These are phyloP conservation scores for Pistacia integerrima DNA, from an alignment of 345 rosid genomes.

Conservation along the genomic window DNA sequence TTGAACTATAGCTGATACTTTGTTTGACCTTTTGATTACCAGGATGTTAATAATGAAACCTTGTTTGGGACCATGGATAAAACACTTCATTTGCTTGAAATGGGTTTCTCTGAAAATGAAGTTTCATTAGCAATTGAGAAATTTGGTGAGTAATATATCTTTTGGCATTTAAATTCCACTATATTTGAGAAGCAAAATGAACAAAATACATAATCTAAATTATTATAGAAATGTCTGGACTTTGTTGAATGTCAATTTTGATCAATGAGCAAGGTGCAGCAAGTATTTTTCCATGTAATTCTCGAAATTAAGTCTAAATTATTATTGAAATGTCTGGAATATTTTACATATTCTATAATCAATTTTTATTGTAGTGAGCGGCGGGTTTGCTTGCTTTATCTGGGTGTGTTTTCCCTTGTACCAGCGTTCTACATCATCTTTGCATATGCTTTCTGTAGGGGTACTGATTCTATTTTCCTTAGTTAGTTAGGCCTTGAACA, in stretches of 20 bases:
- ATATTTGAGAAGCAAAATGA: neutral
- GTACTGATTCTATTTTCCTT: neutral
- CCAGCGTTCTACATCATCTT: neutral
- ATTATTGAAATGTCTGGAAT: neutral
- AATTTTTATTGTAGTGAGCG: neutral
- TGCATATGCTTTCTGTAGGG: neutral
- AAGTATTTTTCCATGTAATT: no score
- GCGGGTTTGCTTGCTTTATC: neutral
- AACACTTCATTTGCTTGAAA: conserved; percentile 77
- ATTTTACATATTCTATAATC: neutral
- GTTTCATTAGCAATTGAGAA: conserved; percentile 84
- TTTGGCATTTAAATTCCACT: conserved; percentile 16
- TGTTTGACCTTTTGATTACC: conserved; percentile 26
- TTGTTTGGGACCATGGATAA: conserved; percentile 83
- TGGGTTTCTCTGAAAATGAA: conserved; percentile 92
- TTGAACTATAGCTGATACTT: conserved; percentile 13
- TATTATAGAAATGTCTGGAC: neutral
- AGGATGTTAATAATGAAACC: conserved; percentile 59
- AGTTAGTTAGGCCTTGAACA: neutral
- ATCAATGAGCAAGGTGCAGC: neutral
- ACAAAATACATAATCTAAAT: neutral
- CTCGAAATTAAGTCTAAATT: neutral
- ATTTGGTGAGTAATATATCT: conserved; percentile 51
- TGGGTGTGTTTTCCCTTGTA: neutral
- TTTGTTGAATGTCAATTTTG: neutral